phyloP scores from a whole-genome alignment of 257 asterid genomes.

The Avicennia marina region DNA sequence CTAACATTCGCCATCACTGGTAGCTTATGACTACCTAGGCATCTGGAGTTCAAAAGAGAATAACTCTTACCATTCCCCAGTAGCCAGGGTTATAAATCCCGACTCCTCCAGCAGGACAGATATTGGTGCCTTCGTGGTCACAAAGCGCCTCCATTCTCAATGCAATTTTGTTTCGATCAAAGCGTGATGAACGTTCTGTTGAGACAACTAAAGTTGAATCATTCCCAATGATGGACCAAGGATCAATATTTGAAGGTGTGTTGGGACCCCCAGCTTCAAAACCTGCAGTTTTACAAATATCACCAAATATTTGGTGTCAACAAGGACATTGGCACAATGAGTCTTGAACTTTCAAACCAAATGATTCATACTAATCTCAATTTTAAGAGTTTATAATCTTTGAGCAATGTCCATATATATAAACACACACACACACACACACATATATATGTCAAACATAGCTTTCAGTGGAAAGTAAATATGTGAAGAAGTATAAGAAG shows the following conservation, averaged over 20 bases:
- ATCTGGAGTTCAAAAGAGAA: neutral
- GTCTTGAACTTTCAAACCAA: too few relatives aligned
- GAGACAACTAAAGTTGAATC: conserved; percentile 67
- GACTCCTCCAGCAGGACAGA: conserved; percentile 84
- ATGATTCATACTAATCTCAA: too few relatives aligned
- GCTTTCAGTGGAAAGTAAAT: too few relatives aligned
- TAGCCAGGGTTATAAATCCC: conserved; percentile 93
- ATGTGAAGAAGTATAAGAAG: too few relatives aligned
- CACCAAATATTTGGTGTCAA: too few relatives aligned
- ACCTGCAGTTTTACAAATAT: conserved; percentile 52
- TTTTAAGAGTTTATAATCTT: too few relatives aligned
- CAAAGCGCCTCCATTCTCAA: conserved; percentile 82
- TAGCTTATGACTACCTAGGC: neutral
- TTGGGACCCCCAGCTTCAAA: conserved; percentile 96
- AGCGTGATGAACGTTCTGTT: conserved; percentile 83
- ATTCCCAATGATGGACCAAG: conserved; percentile 84
- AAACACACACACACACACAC: too few relatives aligned
- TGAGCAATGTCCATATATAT: too few relatives aligned
- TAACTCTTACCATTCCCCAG: conserved; percentile 89
- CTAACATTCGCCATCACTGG: neutral
- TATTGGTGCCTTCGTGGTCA: conserved; percentile 37
- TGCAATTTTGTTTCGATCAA: conserved; percentile 82
- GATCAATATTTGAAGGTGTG: conserved; percentile 85
- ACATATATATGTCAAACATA: too few relatives aligned
- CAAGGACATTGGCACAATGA: too few relatives aligned